Evolutionary conservation across 768 basidiomycete species (phyloP).

Genomic region (Floccularia luteovirens): DNA sequence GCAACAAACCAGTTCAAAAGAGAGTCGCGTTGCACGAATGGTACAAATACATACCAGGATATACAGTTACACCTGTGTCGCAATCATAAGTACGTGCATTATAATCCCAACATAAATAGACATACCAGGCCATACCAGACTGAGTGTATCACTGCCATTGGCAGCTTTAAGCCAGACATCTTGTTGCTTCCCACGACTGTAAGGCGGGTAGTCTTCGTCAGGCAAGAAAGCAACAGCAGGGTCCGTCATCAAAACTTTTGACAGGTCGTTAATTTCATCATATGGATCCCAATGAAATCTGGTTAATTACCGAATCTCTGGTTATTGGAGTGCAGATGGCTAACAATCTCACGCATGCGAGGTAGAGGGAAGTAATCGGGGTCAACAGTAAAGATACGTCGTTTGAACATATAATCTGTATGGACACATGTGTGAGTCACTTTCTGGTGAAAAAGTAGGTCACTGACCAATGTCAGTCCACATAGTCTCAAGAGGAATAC

Average conservation of each 20-base stretch:
- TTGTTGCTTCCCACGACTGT: slow-evolving; percentile 39
- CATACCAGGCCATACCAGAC: slow-evolving; percentile 60
- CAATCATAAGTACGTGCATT: neutral
- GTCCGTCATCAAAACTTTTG: slow-evolving; percentile 75
- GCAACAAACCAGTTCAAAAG: neutral
- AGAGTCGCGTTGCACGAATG: neutral
- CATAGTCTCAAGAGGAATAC: slow-evolving; percentile 70
- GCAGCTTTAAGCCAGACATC: slow-evolving; percentile 58
- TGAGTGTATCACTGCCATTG: slow-evolving; percentile 50
- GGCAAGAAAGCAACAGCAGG: slow-evolving; percentile 56
- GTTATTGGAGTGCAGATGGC: slow-evolving; percentile 48
- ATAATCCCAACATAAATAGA: slow-evolving; percentile 1
- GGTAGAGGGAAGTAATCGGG: slow-evolving; percentile 58
- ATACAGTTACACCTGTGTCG: slow-evolving; percentile 43
- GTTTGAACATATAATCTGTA: slow-evolving; percentile 60
- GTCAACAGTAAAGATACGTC: slow-evolving; percentile 65
- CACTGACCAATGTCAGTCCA: slow-evolving; percentile 66
- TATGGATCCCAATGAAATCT: neutral
- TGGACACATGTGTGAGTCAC: neutral
- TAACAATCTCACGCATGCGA: slow-evolving; percentile 59
- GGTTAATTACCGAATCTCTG: slow-evolving; percentile 42
- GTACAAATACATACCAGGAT: slow-evolving; percentile 30
- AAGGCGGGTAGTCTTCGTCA: slow-evolving; percentile 40
- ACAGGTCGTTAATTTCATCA: slow-evolving; percentile 1
- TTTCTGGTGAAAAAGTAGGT: neutral